phyloP scores from a whole-genome alignment of 2,329 filamentous ascomycete species.

The Ilyonectria robusta region DNA sequence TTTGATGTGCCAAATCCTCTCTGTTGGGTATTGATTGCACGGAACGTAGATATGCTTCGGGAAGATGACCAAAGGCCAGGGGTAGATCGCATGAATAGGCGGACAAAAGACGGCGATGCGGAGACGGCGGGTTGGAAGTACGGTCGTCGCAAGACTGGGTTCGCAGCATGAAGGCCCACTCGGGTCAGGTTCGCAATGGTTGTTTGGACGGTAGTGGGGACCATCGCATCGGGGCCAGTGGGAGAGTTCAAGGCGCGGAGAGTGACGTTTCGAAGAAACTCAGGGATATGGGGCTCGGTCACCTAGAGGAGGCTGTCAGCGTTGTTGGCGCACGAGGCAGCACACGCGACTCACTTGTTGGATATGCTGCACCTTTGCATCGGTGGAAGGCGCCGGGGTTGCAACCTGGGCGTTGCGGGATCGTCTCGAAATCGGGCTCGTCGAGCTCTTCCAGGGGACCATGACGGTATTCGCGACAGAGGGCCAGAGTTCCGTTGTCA shows the following conservation, averaged over 20 bases:
- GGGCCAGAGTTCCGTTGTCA: conserved; percentile 61
- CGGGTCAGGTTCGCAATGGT: conserved; percentile 45
- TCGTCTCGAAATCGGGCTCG: conserved; percentile 29
- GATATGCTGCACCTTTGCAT: conserved; percentile 22
- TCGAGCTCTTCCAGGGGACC: conserved; percentile 51
- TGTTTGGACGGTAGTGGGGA: conserved; percentile 32
- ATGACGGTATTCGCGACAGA: conserved; percentile 59
- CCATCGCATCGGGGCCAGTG: conserved; percentile 23
- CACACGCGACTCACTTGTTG: conserved; percentile 37
- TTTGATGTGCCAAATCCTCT: conserved; percentile 61
- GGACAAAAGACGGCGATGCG: conserved; percentile 39
- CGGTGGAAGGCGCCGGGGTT: conserved; percentile 27
- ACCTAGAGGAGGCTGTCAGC: conserved; percentile 36
- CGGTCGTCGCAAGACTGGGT: conserved; percentile 47
- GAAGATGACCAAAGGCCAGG: conserved; percentile 38
- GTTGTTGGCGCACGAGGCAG: conserved; percentile 11
- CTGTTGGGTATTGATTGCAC: conserved; percentile 40
- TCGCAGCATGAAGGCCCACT: conserved; percentile 50
- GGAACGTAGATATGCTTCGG: conserved; percentile 40
- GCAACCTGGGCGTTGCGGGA: conserved; percentile 17
- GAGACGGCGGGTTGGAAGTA: conserved; percentile 42
- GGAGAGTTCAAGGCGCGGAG: conserved; percentile 26
- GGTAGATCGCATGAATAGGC: conserved; percentile 44
- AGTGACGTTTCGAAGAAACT: conserved; percentile 47
- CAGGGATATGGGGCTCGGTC: conserved; percentile 42